Conservation (phyloP, 1,284 basidiomycete genomes). For the Sphagnurus paluster region DNA sequence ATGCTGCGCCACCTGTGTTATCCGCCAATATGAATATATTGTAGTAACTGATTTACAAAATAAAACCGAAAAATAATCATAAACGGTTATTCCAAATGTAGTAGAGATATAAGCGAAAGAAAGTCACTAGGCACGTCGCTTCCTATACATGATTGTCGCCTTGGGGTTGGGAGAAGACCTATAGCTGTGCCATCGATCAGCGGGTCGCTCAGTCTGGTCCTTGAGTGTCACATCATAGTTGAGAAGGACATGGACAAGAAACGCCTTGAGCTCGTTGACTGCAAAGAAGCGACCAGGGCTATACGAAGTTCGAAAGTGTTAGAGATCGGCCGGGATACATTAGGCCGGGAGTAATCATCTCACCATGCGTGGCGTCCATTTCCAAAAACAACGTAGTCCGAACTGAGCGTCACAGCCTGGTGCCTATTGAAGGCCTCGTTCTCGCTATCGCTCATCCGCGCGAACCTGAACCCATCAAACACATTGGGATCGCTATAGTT, state of each 20-base stretch:
- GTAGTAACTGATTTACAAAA: no score
- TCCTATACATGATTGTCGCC: conserved; percentile 27
- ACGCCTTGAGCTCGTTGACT: conserved; percentile 37
- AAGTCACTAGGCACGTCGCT: conserved; percentile 9
- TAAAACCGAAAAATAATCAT: no score
- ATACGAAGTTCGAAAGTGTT: background rate
- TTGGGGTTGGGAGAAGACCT: conserved; percentile 22
- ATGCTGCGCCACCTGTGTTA: no score
- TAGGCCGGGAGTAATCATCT: no score
- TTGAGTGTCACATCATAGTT: conserved; percentile 38
- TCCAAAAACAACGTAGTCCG: conserved; percentile 42
- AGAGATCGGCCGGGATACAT: no score
- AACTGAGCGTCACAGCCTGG: conserved; percentile 34
- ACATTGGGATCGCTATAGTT: conserved; percentile 27
- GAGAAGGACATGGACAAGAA: conserved; percentile 36
- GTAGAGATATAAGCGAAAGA: no score
- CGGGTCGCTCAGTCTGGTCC: conserved; percentile 10
- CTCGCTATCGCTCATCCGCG: conserved; percentile 28
- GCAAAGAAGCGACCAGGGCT: conserved; percentile 38
- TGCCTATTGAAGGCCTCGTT: conserved; percentile 28
- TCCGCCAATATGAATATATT: no score
- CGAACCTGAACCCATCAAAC: conserved; percentile 39
- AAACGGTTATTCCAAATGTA: no score
- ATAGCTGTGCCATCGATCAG: conserved; percentile 19
- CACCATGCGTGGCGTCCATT: conserved; percentile 42